Evolutionary conservation across 2,329 filamentous ascomycete genomes (phyloP).

Genomic region (Myriosclerotinia duriaeana): DNA sequence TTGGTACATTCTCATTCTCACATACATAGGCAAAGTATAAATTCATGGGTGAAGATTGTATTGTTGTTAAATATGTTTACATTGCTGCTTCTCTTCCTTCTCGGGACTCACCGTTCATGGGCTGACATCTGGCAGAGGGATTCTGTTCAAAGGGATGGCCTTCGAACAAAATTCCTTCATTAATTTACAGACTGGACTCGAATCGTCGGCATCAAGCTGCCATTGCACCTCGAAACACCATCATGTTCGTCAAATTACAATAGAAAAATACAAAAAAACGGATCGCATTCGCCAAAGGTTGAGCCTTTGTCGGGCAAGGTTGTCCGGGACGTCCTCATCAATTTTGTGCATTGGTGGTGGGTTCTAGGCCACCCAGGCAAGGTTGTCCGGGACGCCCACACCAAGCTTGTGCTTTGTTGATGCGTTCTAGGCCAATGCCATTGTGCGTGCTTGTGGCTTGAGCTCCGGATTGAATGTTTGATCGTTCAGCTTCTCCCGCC

Average conservation of each 20-base stretch:
- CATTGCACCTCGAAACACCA: slow-evolving; percentile 5
- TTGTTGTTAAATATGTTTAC: background rate
- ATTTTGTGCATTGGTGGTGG: too few species aligned
- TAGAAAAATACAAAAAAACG: slow-evolving; percentile 7
- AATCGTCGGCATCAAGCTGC: background rate
- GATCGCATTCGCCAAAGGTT: slow-evolving; percentile 16
- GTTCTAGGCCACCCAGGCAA: too few species aligned
- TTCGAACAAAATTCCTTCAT: slow-evolving; percentile 14
- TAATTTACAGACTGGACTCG: slow-evolving; percentile 1
- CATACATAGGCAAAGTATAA: background rate
- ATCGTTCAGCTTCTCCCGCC: too few species aligned
- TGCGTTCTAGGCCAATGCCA: too few species aligned
- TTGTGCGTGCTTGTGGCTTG: too few species aligned
- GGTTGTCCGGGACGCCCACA: too few species aligned
- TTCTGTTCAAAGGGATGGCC: background rate
- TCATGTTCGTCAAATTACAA: slow-evolving; percentile 10
- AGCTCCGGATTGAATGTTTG: too few species aligned
- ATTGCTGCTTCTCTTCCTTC: too few species aligned
- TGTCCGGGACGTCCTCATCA: too few species aligned
- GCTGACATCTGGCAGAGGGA: background rate
- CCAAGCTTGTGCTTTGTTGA: too few species aligned
- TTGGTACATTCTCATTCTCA: background rate
- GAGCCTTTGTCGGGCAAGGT: too few species aligned
- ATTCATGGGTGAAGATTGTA: background rate
- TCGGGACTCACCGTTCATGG: background rate